Percentiles rank a stretch among this genome's conserved stretches.
phyloP scores from a whole-genome alignment of 2,329 filamentous ascomycete species.

The Aspergillus hiratsukae region DNA sequence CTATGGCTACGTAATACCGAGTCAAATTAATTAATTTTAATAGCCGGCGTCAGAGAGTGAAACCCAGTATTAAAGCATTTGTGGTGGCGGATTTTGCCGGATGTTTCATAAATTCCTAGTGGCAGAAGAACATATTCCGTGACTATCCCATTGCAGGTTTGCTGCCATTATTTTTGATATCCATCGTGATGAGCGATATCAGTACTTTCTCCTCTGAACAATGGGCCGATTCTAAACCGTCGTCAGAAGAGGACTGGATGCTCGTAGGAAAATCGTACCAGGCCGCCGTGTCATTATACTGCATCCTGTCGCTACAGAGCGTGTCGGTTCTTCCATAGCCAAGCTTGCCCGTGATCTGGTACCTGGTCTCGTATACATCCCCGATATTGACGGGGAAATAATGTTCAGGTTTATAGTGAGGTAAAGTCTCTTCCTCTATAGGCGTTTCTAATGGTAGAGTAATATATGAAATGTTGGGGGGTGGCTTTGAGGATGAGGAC shows the following conservation, averaged over 20 bases:
- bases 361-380: constrained; percentile 32
- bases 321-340: constrained; percentile 35
- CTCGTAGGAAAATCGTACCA: constrained; percentile 29
- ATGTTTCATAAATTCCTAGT: neutral
- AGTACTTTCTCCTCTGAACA: constrained; percentile 23
- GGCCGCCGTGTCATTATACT: constrained; percentile 32
- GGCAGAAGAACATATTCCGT: neutral
- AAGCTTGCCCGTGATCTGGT: constrained; percentile 34
- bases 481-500: neutral
- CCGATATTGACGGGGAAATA: constrained; percentile 37
- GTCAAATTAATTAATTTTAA: neutral
- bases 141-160: no score
- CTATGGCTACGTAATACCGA: neutral
- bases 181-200: no score
- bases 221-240: constrained; percentile 27
- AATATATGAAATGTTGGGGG: neutral
- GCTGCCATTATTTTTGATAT: no score
- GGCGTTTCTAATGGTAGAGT: constrained; percentile 4
- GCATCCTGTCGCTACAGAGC: constrained; percentile 35
- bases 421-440: constrained; percentile 36
- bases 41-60: neutral
- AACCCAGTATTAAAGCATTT: neutral
- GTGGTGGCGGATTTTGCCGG: neutral
- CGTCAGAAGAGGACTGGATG: constrained; percentile 21
- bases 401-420: constrained; percentile 28